phyloP scores from a whole-genome alignment of 352 stramenopile genomes.

The Phytophthora aleatoria region DNA sequence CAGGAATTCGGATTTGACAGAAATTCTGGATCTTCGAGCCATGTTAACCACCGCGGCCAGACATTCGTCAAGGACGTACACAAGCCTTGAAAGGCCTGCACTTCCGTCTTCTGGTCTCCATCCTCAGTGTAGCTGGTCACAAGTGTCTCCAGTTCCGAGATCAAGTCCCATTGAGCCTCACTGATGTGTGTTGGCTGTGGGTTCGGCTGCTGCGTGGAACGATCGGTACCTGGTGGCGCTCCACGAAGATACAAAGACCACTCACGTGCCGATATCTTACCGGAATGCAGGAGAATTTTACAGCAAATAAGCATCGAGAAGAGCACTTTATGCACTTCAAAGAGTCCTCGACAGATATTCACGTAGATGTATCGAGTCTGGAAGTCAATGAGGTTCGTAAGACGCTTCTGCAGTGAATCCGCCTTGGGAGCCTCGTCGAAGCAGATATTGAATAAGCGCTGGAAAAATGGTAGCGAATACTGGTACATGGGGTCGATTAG shows the following conservation, averaged over 20 bases:
- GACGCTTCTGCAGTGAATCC: constrained; percentile 55
- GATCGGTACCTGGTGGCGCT: constrained; percentile 30
- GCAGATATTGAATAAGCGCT: constrained; percentile 92
- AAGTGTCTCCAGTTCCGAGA: constrained; percentile 77
- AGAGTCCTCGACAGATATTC: constrained; percentile 94
- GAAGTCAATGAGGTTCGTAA: constrained; percentile 89
- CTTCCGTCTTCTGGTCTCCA: constrained; percentile 13
- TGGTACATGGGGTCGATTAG: constrained; percentile 96
- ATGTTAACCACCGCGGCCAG: constrained; percentile 63
- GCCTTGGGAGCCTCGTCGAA: constrained; percentile 79
- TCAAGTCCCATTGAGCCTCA: constrained; percentile 81
- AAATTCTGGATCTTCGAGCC: constrained; percentile 57
- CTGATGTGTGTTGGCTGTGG: constrained; percentile 73
- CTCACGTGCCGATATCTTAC: constrained; percentile 71
- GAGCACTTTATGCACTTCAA: constrained; percentile 93
- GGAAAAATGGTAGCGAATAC: constrained; percentile 94
- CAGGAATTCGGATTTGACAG: constrained; percentile 39
- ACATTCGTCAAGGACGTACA: constrained; percentile 64
- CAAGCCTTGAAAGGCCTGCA: constrained; percentile 63
- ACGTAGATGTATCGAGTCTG: constrained; percentile 93
- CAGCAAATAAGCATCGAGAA: constrained; percentile 95
- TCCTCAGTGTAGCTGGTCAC: constrained; percentile 35
- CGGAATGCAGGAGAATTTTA: constrained; percentile 90
- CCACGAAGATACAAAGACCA: constrained; percentile 92
- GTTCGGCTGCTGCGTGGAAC: constrained; percentile 42